phyloP scores from a whole-genome alignment of 2,329 filamentous ascomycete species.

The Phoma sp. region DNA sequence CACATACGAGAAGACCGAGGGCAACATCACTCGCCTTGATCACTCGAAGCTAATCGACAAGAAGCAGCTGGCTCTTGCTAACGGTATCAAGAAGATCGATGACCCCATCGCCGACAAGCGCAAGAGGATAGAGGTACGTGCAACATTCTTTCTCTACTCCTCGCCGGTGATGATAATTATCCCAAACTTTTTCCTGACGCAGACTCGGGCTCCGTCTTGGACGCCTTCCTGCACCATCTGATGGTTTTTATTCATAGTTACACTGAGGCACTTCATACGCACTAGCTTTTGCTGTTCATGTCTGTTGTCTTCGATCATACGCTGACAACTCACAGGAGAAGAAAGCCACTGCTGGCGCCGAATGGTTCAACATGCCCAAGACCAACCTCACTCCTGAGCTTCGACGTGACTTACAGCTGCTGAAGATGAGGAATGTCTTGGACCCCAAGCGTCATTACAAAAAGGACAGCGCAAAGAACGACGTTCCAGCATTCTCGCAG shows the following conservation, averaged over 20 bases:
- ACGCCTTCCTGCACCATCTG: constrained; percentile 74
- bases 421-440: constrained; percentile 86
- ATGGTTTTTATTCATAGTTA: constrained; percentile 75
- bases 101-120: constrained; percentile 58
- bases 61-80: constrained; percentile 55
- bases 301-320: constrained; percentile 4
- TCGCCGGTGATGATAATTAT: constrained; percentile 76
- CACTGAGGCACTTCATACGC: constrained; percentile 62
- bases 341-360: constrained; percentile 73
- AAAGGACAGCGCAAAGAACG: constrained; percentile 75
- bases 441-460: constrained; percentile 92
- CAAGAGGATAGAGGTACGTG: constrained; percentile 60
- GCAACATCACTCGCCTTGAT: constrained; percentile 62
- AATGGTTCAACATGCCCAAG: constrained; percentile 88
- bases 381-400: constrained; percentile 84
- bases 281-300: constrained; percentile 15
- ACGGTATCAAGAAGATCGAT: constrained; percentile 60
- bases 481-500: constrained; percentile 82
- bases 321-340: constrained; percentile 55
- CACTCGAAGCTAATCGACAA: constrained; percentile 57
- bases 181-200: constrained; percentile 73
- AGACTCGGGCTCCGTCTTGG: constrained; percentile 80
- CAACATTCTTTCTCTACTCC: constrained; percentile 30
- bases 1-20: constrained; percentile 61
- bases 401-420: constrained; percentile 85